Base-by-base conservation (phyloP, 2,329 filamentous ascomycete genomes). In the Sporothrix inflata region DNA sequence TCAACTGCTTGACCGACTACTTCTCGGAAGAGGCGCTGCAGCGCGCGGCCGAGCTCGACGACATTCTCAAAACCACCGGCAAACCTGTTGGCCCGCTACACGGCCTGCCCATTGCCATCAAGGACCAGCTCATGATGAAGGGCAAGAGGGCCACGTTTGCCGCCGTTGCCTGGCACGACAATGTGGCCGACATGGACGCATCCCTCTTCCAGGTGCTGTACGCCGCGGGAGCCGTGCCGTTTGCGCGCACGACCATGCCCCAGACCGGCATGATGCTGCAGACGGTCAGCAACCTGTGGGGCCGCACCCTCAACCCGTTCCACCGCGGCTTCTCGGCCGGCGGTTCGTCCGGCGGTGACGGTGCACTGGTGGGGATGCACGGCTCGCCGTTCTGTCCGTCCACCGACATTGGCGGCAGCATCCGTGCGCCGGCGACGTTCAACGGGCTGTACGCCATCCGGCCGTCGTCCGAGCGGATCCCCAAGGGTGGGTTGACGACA, bases 91-190 rank as follows among this genome's bases (percentile, higher is more conserved):
- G 81, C 0, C 80, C 81, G 19, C 76, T 83, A 1, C 81, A 82
- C 71, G 81, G 81, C 24, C 78, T 89, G 1, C 87, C 87, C 0
- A 75, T 85, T 8, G 84, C 83, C 61, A 74, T 85, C 24, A 85
- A 85, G 66, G 73, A 74, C 42, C 71, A 72, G 24, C 61, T 72
- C 30, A 47, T 60, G 19, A 49, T 74, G 49, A 55, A 47, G 34
- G 73, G 70, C 21, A 65, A 77, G 45, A 69, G 73, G 1, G 72
- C 53, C 8, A 69, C 47, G 14, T 63, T 70, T 19, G 53, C n/a
- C 12, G 63, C 72, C 16, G 24, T 49, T 60, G 51, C 65, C 1
- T 71, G 67, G 67, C 66, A 72, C 57, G 72, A 74, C 16, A 74
- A 75, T 47, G 67, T 74, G 1, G 53, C 72, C 9, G 42, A 75